Conservation (phyloP, 768 basidiomycete genomes). For the Suillus sp. region DNA sequence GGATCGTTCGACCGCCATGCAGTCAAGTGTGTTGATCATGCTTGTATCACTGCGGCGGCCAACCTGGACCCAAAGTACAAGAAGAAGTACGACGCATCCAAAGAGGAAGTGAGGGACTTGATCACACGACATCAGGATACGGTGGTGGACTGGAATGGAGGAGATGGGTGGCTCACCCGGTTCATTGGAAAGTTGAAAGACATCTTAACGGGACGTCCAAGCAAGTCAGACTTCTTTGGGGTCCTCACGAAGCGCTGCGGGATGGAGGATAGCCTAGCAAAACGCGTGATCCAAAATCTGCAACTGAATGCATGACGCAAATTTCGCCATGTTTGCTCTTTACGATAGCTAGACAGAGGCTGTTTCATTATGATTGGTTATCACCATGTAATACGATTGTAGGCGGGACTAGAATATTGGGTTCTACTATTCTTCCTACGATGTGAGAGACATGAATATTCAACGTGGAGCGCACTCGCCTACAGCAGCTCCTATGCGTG, state of each 20-base stretch:
- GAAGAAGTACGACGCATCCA: slow-evolving; percentile 12
- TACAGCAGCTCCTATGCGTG: background rate
- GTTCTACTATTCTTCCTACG: background rate
- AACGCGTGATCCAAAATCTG: background rate
- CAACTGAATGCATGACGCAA: background rate
- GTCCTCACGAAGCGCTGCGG: slow-evolving; percentile 7
- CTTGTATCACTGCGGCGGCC: slow-evolving; percentile 15
- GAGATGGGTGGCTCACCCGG: background rate
- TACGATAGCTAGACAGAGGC: background rate
- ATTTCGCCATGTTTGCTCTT: background rate
- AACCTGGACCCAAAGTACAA: slow-evolving; percentile 20
- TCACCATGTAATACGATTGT: background rate
- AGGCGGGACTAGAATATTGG: background rate
- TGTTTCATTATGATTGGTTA: background rate
- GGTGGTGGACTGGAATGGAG: slow-evolving; percentile 4
- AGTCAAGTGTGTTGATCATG: slow-evolving; percentile 6
- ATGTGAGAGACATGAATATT: background rate
- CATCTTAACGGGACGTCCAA: background rate
- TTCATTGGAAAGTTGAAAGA: slow-evolving; percentile 5
- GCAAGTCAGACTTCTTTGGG: background rate
- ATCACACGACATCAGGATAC: background rate
- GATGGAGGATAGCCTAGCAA: background rate
- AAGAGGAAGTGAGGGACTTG: background rate
- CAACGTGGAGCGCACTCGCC: background rate
- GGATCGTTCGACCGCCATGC: slow-evolving; percentile 4